Percentiles rank a stretch among this genome's conserved stretches.
phyloP scores from a whole-genome alignment of 352 stramenopile species.

The Pythium pectinolyticum region DNA sequence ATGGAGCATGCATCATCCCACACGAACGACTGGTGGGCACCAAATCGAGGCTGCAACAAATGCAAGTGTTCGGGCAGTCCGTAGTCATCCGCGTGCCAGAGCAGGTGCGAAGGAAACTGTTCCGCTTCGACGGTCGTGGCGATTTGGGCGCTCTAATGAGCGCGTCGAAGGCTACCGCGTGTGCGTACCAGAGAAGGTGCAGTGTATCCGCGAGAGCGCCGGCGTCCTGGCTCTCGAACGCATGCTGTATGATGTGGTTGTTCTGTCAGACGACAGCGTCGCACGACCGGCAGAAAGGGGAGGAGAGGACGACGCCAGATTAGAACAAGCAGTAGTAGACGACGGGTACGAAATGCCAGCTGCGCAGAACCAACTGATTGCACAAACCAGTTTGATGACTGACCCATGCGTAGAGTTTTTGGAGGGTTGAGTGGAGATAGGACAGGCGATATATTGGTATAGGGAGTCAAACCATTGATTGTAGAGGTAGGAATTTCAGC shows the following conservation, averaged over 20 bases:
- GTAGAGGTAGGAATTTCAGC: too few relatives aligned
- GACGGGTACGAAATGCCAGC: too few relatives aligned
- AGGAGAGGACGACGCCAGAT: background rate
- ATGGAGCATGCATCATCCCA: too few relatives aligned
- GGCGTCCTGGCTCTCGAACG: background rate
- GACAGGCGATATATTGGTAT: too few relatives aligned
- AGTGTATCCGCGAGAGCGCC: background rate
- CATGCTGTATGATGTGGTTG: background rate
- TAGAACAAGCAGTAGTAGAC: too few relatives aligned
- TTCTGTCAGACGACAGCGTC: background rate
- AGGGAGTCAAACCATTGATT: too few relatives aligned
- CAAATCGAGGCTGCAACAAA: background rate
- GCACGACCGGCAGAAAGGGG: background rate
- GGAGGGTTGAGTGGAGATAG: too few relatives aligned
- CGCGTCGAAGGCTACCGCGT: background rate
- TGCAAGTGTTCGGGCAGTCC: background rate
- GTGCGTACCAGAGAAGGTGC: background rate
- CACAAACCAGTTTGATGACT: too few relatives aligned
- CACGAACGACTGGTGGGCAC: too few relatives aligned
- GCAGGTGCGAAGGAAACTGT: background rate
- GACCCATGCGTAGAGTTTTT: too few relatives aligned
- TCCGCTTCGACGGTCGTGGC: conserved; percentile 3
- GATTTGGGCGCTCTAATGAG: background rate
- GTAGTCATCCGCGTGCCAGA: background rate
- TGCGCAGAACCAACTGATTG: too few relatives aligned